phyloP scores from a whole-genome alignment of 2,329 filamentous ascomycete species.

The Corynespora cassiicola region DNA sequence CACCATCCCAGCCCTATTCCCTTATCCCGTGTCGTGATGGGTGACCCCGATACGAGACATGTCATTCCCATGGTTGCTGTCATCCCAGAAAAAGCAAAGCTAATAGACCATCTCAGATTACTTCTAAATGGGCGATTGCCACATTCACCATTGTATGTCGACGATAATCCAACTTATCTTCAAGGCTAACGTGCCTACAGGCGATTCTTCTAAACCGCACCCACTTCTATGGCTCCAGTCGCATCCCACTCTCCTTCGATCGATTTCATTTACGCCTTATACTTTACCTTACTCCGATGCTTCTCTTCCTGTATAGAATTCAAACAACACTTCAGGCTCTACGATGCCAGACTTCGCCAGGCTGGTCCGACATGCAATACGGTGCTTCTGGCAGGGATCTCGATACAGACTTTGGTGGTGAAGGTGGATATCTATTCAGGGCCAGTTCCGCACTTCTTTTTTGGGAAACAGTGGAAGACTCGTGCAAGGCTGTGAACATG shows the following conservation, averaged over 20 bases:
- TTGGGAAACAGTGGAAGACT: slow-evolving; percentile 74
- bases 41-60: slow-evolving; percentile 87
- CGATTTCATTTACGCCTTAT: slow-evolving; percentile 62
- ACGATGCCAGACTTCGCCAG: slow-evolving; percentile 79
- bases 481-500: slow-evolving; percentile 80
- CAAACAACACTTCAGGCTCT: slow-evolving; percentile 79
- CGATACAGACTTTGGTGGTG: slow-evolving; percentile 57
- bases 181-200: slow-evolving; percentile 43
- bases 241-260: slow-evolving; percentile 76
- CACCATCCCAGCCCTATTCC: too few species aligned
- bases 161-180: too few species aligned
- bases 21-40: too few species aligned
- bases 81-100: too few species aligned
- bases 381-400: slow-evolving; percentile 50
- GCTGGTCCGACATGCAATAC: slow-evolving; percentile 55
- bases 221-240: slow-evolving; percentile 89
- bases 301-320: slow-evolving; percentile 63
- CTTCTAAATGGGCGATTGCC: slow-evolving; percentile 77
- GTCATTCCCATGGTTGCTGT: too few species aligned
- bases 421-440: slow-evolving; percentile 73
- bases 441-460: slow-evolving; percentile 76
- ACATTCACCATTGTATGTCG: slow-evolving; percentile 77
- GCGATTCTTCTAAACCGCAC: slow-evolving; percentile 89
- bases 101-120: too few species aligned
- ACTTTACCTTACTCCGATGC: slow-evolving; percentile 38